Base-by-base conservation (phyloP, 345 rosid genomes). In the Turnera subulata region DNA sequence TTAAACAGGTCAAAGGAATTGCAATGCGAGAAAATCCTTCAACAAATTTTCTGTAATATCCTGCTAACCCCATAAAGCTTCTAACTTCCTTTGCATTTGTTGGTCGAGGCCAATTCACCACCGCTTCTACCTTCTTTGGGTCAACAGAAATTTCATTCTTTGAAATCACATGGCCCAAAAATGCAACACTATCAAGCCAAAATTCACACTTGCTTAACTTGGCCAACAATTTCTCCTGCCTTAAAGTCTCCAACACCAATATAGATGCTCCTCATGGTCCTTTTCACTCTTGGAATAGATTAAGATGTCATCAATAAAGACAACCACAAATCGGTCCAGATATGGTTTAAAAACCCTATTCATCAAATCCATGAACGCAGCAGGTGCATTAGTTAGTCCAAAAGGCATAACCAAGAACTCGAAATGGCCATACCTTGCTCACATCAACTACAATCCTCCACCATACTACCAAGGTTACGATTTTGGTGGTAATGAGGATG, bases 131-230 rank as follows among this genome's bases (percentile, higher is more conserved):
- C 37, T 52, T 23, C 19, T 26, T 24, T 12, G 10, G 55, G 3
- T 52, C 37, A 3, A 52, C 2, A 8, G 2, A 9, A 23, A 52
- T 32, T 12, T 3, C 55, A 2, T 52, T 16, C 5, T 26, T 26
- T 6, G 55, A 24, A 1, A 52, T 17, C 35, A 52, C 17, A 24
- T 52, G 37, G n/a, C 20, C n/a, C 18, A 8, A 52, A 3, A 16
- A 29, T 1, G 17, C 46, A 2, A 42, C 1, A 1, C 0, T 11
- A 11, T 11, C 6, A 5, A 42, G 13, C 46, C 46, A 42, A 42
- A 42, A 42, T 37, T 39, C 46, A 55, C 46, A 37, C 15, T 33
- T 53, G 32, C 9, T 33, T 18, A 53, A 29, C 14, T 53, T 53
- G 1, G 20, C 53, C 17, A 2, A 49, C 25, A 49, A 49, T 6